Evolutionary conservation across 495 filamentous ascomycete species (phyloP).

Genomic region (Mycothermus thermophilus): DNA sequence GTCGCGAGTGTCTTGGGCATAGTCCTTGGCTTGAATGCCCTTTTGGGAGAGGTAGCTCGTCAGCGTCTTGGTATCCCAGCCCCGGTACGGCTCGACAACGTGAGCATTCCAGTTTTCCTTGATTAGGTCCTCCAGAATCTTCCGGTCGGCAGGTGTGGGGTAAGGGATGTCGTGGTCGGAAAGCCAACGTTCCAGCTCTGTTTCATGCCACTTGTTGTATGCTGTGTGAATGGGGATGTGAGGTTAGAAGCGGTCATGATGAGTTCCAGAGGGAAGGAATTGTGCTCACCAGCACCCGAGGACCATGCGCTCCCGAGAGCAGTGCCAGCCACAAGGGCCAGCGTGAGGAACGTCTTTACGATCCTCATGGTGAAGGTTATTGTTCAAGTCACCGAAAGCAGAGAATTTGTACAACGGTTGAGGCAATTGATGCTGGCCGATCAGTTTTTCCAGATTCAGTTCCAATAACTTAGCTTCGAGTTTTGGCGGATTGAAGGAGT

Average conservation of each 20-base stretch:
- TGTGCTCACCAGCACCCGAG: conserved; percentile 58
- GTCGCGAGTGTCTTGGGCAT: conserved; percentile 49
- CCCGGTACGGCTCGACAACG: conserved; percentile 51
- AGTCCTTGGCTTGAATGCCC: conserved; percentile 51
- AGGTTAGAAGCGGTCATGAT: background rate
- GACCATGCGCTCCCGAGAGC: conserved; percentile 66
- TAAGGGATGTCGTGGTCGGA: conserved; percentile 85
- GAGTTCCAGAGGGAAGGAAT: background rate
- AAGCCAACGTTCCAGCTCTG: conserved; percentile 93
- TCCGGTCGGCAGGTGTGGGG: conserved; percentile 70
- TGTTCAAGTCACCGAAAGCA: too few species aligned
- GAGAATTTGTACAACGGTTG: too few species aligned
- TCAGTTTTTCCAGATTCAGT: too few species aligned
- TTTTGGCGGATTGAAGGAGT: too few species aligned
- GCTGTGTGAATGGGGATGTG: conserved; percentile 45
- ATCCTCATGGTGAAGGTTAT: conserved; percentile 51
- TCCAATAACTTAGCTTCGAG: too few species aligned
- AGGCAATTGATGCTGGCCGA: too few species aligned
- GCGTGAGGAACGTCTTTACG: conserved; percentile 50
- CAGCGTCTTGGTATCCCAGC: conserved; percentile 56
- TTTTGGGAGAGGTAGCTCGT: conserved; percentile 50
- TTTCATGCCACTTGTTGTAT: conserved; percentile 99
- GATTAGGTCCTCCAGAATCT: conserved; percentile 69
- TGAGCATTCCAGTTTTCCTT: conserved; percentile 75
- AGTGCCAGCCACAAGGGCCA: conserved; percentile 55